Conservation (phyloP, 2,329 filamentous ascomycete genomes). For the Pseudogymnoascus sp. region DNA sequence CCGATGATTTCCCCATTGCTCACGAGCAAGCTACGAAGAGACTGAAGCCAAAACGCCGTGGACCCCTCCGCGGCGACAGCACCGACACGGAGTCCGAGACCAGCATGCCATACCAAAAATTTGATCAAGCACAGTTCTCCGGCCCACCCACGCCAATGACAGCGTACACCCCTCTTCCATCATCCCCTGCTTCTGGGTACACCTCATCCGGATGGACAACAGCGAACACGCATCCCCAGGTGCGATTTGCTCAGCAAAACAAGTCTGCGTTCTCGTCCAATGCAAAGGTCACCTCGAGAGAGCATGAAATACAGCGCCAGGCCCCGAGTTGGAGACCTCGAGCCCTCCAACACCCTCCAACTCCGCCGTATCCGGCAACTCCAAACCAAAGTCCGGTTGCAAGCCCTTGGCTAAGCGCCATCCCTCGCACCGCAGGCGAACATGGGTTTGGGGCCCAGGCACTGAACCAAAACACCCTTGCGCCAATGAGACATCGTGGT, state of each 20-base stretch:
- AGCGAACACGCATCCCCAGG: background rate
- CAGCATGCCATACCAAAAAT: background rate
- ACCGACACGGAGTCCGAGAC: conserved; percentile 32
- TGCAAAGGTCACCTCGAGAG: background rate
- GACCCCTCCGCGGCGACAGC: conserved; percentile 32
- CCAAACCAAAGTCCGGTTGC: conserved; percentile 13
- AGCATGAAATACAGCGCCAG: background rate
- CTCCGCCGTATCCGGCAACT: background rate
- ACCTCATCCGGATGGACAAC: conserved; percentile 1
- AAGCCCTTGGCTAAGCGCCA: conserved; percentile 39
- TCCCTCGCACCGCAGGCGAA: conserved; percentile 26
- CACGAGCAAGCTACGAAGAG: conserved; percentile 25
- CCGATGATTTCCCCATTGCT: conserved; percentile 11
- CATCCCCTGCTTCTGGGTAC: background rate
- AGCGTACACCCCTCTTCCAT: background rate
- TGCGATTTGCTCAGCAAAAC: conserved; percentile 3
- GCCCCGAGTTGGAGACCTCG: background rate
- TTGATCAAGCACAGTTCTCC: background rate
- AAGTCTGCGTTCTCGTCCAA: background rate
- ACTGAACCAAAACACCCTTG: background rate
- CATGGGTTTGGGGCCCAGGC: background rate
- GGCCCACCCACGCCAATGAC: background rate
- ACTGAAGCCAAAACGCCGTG: background rate
- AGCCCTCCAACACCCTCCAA: background rate
- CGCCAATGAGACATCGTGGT: background rate